phyloP scores from a whole-genome alignment of 2,329 filamentous ascomycete genomes.

The Aureobasidium lini region DNA sequence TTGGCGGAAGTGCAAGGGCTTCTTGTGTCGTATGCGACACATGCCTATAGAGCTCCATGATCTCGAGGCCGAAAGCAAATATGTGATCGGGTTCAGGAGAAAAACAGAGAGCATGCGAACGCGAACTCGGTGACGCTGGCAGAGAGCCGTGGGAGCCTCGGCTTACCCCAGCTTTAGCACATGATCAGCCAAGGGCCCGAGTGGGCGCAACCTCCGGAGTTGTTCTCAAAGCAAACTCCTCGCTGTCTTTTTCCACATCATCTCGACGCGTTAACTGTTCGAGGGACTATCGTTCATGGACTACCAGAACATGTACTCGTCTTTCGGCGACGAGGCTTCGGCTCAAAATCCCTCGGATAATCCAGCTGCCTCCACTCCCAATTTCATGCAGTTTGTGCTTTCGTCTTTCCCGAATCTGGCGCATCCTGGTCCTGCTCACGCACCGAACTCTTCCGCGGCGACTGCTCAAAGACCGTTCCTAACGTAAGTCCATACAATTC shows the following conservation, averaged over 20 bases:
- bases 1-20: conserved; percentile 21
- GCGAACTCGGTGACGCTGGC: neutral
- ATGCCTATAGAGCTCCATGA: conserved; percentile 16
- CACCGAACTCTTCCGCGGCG: neutral
- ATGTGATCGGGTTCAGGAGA: neutral
- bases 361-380: conserved; percentile 4
- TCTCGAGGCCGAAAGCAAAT: neutral
- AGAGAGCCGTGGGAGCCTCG: neutral
- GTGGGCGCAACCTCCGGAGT: neutral
- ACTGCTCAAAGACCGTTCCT: conserved; percentile 9
- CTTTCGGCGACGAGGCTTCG: conserved; percentile 5
- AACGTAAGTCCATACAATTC: conserved; percentile 7
- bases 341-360: conserved; percentile 2
- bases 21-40: conserved; percentile 15
- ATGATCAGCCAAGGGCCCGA: neutral
- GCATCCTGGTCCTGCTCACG: neutral
- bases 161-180: neutral
- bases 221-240: conserved; percentile 2
- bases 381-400: conserved; percentile 11
- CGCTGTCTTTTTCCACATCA: neutral
- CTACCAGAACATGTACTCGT: conserved; percentile 11
- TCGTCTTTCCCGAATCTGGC: conserved; percentile 5
- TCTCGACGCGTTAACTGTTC: conserved; percentile 4
- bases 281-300: conserved; percentile 1
- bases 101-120: neutral